Evolutionary conservation across 345 rosid species (phyloP).

Genomic region (Dovyalis caffra): DNA sequence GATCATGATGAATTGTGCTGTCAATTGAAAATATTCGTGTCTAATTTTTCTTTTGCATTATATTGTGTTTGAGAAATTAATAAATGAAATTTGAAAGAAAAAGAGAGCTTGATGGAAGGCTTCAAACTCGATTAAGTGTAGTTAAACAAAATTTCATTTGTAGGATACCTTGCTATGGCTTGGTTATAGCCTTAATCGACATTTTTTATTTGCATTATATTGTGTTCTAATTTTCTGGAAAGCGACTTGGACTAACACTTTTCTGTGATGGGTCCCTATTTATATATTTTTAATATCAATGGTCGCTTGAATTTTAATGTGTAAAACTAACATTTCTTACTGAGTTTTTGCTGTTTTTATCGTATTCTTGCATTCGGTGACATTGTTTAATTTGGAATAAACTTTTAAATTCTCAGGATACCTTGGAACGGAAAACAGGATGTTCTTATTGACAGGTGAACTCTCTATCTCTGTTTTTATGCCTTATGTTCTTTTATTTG

Average conservation of each 20-base stretch:
- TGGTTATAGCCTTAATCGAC: too few relatives aligned
- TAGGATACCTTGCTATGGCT: too few relatives aligned
- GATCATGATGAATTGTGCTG: neutral
- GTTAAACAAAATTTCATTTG: too few relatives aligned
- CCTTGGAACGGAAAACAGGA: slow-evolving; percentile 94
- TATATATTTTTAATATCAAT: neutral
- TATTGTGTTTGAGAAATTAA: neutral
- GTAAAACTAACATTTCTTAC: neutral
- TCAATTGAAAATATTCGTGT: neutral
- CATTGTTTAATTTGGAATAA: neutral
- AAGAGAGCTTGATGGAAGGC: neutral
- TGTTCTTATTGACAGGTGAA: slow-evolving; percentile 74
- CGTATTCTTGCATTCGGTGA: neutral
- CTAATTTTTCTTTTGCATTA: neutral
- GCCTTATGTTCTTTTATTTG: neutral
- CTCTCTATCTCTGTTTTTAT: neutral
- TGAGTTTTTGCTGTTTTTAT: neutral
- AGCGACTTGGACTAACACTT: too few relatives aligned
- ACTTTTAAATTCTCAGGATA: slow-evolving; percentile 43
- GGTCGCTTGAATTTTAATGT: neutral
- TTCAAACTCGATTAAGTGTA: neutral
- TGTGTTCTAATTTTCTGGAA: too few relatives aligned
- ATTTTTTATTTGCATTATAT: too few relatives aligned
- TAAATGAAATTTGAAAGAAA: neutral
- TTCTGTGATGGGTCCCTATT: too few relatives aligned